Conservation (phyloP, 225 moss, liverwort and hornwort species). For the Polytrichum formosum region DNA sequence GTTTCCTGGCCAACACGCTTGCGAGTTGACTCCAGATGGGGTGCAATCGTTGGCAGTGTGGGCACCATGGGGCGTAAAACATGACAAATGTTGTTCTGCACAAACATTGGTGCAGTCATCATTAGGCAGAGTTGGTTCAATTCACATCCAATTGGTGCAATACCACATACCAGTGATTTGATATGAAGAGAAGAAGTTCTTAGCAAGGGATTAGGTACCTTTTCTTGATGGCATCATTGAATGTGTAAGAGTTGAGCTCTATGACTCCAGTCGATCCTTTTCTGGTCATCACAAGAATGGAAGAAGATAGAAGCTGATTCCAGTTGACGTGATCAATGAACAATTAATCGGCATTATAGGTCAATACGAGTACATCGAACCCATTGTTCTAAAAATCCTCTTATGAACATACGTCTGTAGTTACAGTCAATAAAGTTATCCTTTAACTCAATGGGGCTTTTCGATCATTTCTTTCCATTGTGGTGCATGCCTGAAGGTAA, state of each 20-base stretch:
- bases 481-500: too few species aligned
- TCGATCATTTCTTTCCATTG: too few species aligned
- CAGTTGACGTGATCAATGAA: too few species aligned
- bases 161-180: too few species aligned
- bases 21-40: conserved; percentile 71
- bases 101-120: not conserved
- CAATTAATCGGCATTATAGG: too few species aligned
- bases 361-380: too few species aligned
- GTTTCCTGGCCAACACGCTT: conserved; percentile 38
- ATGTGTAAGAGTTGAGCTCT: conserved; percentile 36
- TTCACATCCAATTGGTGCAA: too few species aligned
- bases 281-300: conserved; percentile 11
- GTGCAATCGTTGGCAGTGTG: conserved; percentile 72
- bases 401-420: too few species aligned
- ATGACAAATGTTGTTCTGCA: conserved; percentile 87
- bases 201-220: conserved; percentile 19
- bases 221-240: conserved; percentile 33
- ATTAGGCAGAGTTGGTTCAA: not conserved
- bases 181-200: too few species aligned
- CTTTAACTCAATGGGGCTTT: too few species aligned
- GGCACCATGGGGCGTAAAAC: conserved; percentile 87
- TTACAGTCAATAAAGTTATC: too few species aligned
- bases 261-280: conserved; percentile 34
- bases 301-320: not conserved
- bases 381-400: too few species aligned